Conservation (phyloP, 768 basidiomycete genomes). For the Pholiota microspora region DNA sequence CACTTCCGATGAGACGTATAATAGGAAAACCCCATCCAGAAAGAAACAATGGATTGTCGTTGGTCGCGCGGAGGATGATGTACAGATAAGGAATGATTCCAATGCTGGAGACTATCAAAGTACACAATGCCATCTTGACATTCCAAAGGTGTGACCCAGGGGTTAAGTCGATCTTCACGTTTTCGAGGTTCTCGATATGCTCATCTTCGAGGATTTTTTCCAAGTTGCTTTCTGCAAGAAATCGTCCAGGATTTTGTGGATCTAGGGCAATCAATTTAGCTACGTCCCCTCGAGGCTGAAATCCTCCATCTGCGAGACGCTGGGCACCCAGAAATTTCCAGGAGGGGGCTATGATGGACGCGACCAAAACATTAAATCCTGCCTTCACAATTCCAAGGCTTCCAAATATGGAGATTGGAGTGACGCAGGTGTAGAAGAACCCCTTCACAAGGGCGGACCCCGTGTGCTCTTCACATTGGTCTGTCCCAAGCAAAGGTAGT, state of each 20-base stretch:
- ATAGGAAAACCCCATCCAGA: slow-evolving; percentile 11
- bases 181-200: slow-evolving; percentile 12
- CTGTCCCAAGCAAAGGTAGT: slow-evolving; percentile 12
- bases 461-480: slow-evolving; percentile 15
- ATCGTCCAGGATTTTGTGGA: slow-evolving; percentile 7
- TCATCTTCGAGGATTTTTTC: slow-evolving; percentile 11
- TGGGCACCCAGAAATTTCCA: slow-evolving; percentile 7
- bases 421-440: slow-evolving; percentile 8
- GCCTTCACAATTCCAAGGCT: slow-evolving; percentile 13
- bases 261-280: slow-evolving; percentile 12
- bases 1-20: slow-evolving; percentile 7
- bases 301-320: slow-evolving; percentile 6
- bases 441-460: slow-evolving; percentile 11
- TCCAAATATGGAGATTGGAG: slow-evolving; percentile 14
- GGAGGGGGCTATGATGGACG: slow-evolving; percentile 3
- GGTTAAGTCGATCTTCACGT: slow-evolving; percentile 7
- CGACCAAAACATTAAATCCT: slow-evolving; percentile 10
- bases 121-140: slow-evolving; percentile 5
- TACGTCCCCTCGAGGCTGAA: not conserved
- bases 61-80: slow-evolving; percentile 1
- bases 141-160: slow-evolving; percentile 8
- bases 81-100: slow-evolving; percentile 9
- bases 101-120: not conserved
- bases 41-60: not conserved
- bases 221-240: slow-evolving; percentile 10